A percentile compares a stretch with the other conserved stretches of the same genome.
Conservation (phyloP, 352 stramenopile species). For the Peronospora belbahrii region DNA sequence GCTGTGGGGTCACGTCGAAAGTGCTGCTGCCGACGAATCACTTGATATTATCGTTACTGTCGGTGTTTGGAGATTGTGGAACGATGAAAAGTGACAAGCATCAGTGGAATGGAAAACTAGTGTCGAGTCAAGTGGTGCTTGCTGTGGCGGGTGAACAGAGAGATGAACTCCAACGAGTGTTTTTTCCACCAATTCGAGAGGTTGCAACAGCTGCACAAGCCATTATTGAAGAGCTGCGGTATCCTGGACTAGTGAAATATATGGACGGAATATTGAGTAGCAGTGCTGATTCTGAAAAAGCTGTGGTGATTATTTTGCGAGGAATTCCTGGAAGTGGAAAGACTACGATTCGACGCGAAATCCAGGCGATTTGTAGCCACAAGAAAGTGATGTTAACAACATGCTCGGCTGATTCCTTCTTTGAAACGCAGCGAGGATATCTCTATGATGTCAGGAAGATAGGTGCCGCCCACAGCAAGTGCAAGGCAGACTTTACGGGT, state of each 20-base stretch:
- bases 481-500: slow-evolving; percentile 32
- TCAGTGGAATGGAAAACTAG: slow-evolving; percentile 21
- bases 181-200: slow-evolving; percentile 12
- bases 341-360: slow-evolving; percentile 42
- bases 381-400: slow-evolving; percentile 21
- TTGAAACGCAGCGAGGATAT: slow-evolving; percentile 57
- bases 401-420: slow-evolving; percentile 62
- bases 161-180: slow-evolving; percentile 20
- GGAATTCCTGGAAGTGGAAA: slow-evolving; percentile 72
- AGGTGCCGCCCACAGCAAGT: slow-evolving; percentile 37
- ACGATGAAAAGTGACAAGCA: slow-evolving; percentile 10
- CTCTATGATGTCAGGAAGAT: slow-evolving; percentile 51
- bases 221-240: slow-evolving; percentile 9
- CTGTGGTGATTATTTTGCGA: slow-evolving; percentile 51
- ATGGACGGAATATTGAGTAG: slow-evolving; percentile 34
- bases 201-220: background rate
- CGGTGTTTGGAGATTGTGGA: slow-evolving; percentile 7
- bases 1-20: slow-evolving; percentile 28
- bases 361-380: slow-evolving; percentile 30
- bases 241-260: slow-evolving; percentile 28
- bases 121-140: slow-evolving; percentile 19
- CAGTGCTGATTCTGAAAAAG: slow-evolving; percentile 6
- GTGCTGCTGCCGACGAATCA: slow-evolving; percentile 17
- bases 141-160: slow-evolving; percentile 1
- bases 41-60: slow-evolving; percentile 14